phyloP scores from a whole-genome alignment of 2,329 filamentous ascomycete species.

The Ophiostoma pallidulum region DNA sequence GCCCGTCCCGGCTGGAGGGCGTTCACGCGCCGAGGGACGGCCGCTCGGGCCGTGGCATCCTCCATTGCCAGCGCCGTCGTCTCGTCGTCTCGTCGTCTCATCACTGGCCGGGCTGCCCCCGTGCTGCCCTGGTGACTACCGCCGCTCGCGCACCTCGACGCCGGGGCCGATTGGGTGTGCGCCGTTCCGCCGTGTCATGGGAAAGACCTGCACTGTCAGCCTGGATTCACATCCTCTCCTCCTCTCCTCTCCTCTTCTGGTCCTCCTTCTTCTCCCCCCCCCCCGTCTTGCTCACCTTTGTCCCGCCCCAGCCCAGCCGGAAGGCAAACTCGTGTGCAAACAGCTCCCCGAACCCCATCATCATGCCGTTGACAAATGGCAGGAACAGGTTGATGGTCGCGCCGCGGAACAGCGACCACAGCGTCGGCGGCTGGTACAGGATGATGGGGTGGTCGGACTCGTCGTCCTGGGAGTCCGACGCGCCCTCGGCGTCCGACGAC shows the following conservation, averaged over 20 bases:
- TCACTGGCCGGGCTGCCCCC: constrained; percentile 48
- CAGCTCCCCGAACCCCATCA: constrained; percentile 94
- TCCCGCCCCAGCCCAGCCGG: constrained; percentile 83
- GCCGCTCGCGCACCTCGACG: constrained; percentile 66
- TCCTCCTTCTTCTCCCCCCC: no score
- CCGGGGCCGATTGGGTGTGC: constrained; percentile 67
- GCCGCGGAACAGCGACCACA: constrained; percentile 77
- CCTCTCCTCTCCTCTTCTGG: no score
- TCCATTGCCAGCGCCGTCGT: no score
- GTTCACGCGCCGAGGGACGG: no score
- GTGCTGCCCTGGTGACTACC: constrained; percentile 25
- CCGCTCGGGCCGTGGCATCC: no score
- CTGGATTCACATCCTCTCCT: no score
- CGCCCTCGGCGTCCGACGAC: constrained; percentile 48
- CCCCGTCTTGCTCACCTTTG: no score
- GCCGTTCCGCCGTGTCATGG: constrained; percentile 49
- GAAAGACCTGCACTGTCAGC: constrained; percentile 41
- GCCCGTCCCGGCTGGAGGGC: no score
- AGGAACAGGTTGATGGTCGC: constrained; percentile 92
- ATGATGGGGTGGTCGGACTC: constrained; percentile 60
- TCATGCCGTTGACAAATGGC: constrained; percentile 94
- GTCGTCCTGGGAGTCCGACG: constrained; percentile 27
- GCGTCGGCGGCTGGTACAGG: constrained; percentile 78
- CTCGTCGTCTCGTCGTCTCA: not conserved
- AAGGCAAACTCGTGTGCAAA: constrained; percentile 96